Percentiles rank a stretch among this genome's conserved stretches.
These are phyloP conservation scores for Melaleuca quinquenervia DNA, from an alignment of 345 rosid species.

Conservation along the genomic window DNA sequence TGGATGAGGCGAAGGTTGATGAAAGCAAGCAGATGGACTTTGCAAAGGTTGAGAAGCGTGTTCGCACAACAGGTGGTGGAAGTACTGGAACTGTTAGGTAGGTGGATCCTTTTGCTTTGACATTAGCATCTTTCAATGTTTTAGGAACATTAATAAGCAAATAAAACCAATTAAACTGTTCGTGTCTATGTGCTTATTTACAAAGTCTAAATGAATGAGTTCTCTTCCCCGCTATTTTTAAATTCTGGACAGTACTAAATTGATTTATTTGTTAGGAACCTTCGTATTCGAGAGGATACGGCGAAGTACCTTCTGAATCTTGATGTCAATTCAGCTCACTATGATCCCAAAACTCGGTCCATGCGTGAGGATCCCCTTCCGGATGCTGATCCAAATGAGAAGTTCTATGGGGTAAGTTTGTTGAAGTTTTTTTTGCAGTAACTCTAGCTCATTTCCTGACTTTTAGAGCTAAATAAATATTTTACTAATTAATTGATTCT, in stretches of 20 bases:
- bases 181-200: not conserved
- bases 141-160: not conserved
- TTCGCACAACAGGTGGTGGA: constrained; percentile 92
- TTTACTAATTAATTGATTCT: not conserved
- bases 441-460: not conserved
- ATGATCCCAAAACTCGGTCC: constrained; percentile 65
- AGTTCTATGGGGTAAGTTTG: constrained; percentile 42
- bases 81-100: constrained; percentile 97
- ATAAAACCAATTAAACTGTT: not conserved
- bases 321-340: constrained; percentile 56
- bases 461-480: not conserved
- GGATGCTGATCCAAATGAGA: constrained; percentile 73
- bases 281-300: constrained; percentile 49
- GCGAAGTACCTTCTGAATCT: constrained; percentile 60
- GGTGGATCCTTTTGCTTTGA: not conserved
- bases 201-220: not conserved
- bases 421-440: not conserved
- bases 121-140: not conserved
- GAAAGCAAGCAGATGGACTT: constrained; percentile 97
- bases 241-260: not conserved
- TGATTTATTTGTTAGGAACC: constrained; percentile 12
- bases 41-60: constrained; percentile 97
- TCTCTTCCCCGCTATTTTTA: not conserved
- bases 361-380: constrained; percentile 91
- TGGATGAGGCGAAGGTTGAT: constrained; percentile 88